Base-by-base conservation (phyloP, 495 filamentous ascomycete species). In the Aspergillus hancockii region DNA sequence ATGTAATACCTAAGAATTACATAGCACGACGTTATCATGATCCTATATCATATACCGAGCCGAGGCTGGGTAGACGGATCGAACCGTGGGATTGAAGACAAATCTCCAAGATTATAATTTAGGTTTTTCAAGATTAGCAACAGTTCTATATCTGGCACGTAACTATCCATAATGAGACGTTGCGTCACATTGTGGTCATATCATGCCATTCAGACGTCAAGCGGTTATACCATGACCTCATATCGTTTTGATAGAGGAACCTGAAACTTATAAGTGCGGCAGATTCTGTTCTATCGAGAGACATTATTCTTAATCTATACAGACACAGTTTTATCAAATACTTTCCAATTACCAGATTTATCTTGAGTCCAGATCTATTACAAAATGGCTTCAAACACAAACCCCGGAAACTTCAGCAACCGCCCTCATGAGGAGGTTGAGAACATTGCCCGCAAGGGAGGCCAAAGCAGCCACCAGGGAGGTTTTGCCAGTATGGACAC, bases 391-490 rank as follows among this genome's bases (percentile, higher is more conserved):
- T 57, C 54, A 21, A 61, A 86, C 63, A 71, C 70, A 34, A 89
- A 88, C 62, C 83, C 83, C 43, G 78, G 79, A 21, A 86, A 88
- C 68, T 88, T 88, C 70, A 79, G 83, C 73, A 87, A 87, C 72
- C 81, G 81, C 59, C 72, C 83, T 47, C 79, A 79, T 61, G 81
- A 84, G 43, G 81, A 87, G 57, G 83, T 87, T 18, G 71, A 72
- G 22, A 75, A 76, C 19, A 80, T 83, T 47, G 83, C 79, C 0
- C 63, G 68, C 1, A 83, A 83, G 63, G 81, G 80, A 7, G 81
- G 78, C n/a, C 75, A 80, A 52, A 69, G 73, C 36, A 74, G 75
- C 40, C 63, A 67, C 28, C 58, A 63, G n/a, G 71, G 68, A 30
- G 68, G 69, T 8, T 75, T 73, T 52, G 67, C 69, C 32, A 50